phyloP scores from a whole-genome alignment of 495 filamentous ascomycete genomes.

The Xylaria venustula region DNA sequence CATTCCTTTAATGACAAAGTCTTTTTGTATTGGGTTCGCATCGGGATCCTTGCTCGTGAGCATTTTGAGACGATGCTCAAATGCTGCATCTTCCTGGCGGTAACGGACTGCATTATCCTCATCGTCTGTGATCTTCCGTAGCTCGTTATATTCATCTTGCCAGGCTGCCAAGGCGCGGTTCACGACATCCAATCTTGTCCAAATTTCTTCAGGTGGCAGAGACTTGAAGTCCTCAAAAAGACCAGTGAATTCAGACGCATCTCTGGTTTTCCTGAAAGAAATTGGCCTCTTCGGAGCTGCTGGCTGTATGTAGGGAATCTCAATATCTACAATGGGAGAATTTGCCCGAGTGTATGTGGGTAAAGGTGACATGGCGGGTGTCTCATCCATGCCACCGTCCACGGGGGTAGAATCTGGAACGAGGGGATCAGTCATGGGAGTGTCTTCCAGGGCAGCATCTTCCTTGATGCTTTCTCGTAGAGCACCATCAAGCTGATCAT shows the following conservation, averaged over 20 bases:
- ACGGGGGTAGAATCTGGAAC: conserved; percentile 8
- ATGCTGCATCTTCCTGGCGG: conserved; percentile 28
- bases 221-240: conserved; percentile 35
- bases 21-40: conserved; percentile 15
- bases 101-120: conserved; percentile 48
- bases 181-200: conserved; percentile 51
- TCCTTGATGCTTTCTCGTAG: not conserved
- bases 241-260: conserved; percentile 32
- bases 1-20: conserved; percentile 40
- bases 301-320: not conserved
- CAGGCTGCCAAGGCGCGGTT: conserved; percentile 54
- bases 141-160: conserved; percentile 63
- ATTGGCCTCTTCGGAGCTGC: conserved; percentile 9
- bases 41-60: conserved; percentile 16
- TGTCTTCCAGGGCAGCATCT: conserved; percentile 4
- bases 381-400: conserved; percentile 18
- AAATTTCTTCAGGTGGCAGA: conserved; percentile 49
- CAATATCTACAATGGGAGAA: conserved; percentile 14
- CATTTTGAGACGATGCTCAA: conserved; percentile 17
- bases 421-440: conserved; percentile 11
- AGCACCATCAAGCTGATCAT: conserved; percentile 12
- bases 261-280: conserved; percentile 33
- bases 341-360: conserved; percentile 18
- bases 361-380: conserved; percentile 17
- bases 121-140: conserved; percentile 56